A percentile compares a stretch with the other conserved stretches of the same genome.
phyloP scores from a whole-genome alignment of 495 filamentous ascomycete genomes.

The Penicilliopsis zonata region DNA sequence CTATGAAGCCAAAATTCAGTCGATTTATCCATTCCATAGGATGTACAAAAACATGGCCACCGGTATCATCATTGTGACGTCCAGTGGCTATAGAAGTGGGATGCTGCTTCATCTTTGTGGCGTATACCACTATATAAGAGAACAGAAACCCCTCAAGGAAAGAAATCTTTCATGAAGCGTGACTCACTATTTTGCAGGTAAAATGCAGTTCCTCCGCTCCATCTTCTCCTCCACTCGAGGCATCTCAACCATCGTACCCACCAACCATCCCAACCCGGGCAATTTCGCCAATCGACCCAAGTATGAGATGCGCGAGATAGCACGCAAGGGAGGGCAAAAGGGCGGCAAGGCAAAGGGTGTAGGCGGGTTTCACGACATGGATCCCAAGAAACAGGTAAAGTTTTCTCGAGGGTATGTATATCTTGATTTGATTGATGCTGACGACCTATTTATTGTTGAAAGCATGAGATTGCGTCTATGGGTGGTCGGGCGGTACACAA shows the following conservation, averaged over 20 bases:
- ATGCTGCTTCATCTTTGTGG: too few species aligned
- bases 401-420: neutral
- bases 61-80: too few species aligned
- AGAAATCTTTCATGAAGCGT: too few species aligned
- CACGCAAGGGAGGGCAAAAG: constrained; percentile 33
- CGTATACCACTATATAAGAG: too few species aligned
- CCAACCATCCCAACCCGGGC: constrained; percentile 31
- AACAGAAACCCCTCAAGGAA: too few species aligned
- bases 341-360: constrained; percentile 9
- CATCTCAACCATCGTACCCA: neutral
- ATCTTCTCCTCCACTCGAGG: neutral
- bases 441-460: neutral
- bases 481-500: constrained; percentile 30
- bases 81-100: too few species aligned
- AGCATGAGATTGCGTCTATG: constrained; percentile 33
- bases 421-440: neutral
- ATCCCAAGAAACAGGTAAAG: constrained; percentile 32
- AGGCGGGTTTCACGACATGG: constrained; percentile 14
- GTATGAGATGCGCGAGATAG: constrained; percentile 39
- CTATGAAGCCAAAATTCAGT: too few species aligned
- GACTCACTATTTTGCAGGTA: too few species aligned
- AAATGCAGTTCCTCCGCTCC: too few species aligned
- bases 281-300: constrained; percentile 51
- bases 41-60: too few species aligned
- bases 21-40: too few species aligned